A percentile compares a stretch with the other conserved stretches of the same genome.
These are phyloP conservation scores for Globisporangium paroecandrum DNA, from an alignment of 352 stramenopile genomes.

Conservation along the genomic window DNA sequence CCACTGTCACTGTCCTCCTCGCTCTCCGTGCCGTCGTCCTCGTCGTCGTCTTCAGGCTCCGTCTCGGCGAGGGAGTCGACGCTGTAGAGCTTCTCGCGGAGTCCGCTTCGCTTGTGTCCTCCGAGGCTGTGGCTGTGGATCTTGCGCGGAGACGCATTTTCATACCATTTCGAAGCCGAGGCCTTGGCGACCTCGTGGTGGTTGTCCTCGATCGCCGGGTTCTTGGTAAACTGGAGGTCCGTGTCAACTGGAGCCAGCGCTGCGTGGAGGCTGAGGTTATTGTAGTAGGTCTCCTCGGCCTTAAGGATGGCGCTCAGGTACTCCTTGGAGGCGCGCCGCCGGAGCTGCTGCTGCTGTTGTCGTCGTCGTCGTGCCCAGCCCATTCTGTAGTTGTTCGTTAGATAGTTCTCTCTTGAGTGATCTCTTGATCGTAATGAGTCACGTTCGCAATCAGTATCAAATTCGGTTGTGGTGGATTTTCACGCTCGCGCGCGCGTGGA, in stretches of 20 bases:
- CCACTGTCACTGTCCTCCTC: constrained; percentile 23
- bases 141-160: constrained; percentile 8
- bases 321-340: constrained; percentile 15
- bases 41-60: constrained; percentile 30
- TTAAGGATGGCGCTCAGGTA: background rate
- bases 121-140: background rate
- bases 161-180: constrained; percentile 6
- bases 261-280: background rate
- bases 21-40: constrained; percentile 27
- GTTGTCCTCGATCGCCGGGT: background rate
- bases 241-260: background rate
- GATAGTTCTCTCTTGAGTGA: background rate
- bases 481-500: background rate
- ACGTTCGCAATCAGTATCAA: constrained; percentile 13
- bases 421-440: constrained; percentile 1
- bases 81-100: constrained; percentile 30
- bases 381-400: constrained; percentile 7
- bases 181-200: background rate
- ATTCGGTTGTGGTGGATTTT: constrained; percentile 19
- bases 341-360: constrained; percentile 22
- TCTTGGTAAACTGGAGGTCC: background rate
- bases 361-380: constrained; percentile 20
- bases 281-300: background rate
- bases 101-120: background rate
- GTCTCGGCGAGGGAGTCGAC: constrained; percentile 34